These are phyloP conservation scores for Paratrypanosoma confusum DNA, from an alignment of 208 protist genomes.

Conservation along the genomic window DNA sequence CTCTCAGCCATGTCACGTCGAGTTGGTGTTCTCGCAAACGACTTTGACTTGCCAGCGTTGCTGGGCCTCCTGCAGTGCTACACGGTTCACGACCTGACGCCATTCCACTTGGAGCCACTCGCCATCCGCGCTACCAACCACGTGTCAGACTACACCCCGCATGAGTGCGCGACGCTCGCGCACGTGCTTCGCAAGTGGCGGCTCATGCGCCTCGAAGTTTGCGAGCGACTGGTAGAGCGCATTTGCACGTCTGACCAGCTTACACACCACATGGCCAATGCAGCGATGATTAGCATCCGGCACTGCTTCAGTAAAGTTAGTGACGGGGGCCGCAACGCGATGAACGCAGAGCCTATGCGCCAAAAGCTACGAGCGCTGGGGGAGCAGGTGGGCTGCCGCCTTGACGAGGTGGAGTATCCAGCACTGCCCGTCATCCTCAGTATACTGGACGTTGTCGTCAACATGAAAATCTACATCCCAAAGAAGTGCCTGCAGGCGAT, in stretches of 20 bases:
- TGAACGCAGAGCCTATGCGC: conserved; percentile 74
- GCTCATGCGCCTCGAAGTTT: conserved; percentile 73
- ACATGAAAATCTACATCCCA: conserved; percentile 81
- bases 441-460: conserved; percentile 71
- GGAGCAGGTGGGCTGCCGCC: conserved; percentile 62
- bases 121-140: conserved; percentile 79
- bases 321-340: conserved; percentile 62
- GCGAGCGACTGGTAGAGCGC: conserved; percentile 70
- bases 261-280: conserved; percentile 71
- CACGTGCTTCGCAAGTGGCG: conserved; percentile 73
- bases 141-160: conserved; percentile 68
- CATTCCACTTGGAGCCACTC: conserved; percentile 52
- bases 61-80: conserved; percentile 85
- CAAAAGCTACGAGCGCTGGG: conserved; percentile 81
- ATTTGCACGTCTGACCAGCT: conserved; percentile 70
- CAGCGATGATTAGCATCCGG: conserved; percentile 55
- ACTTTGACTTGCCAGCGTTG: conserved; percentile 78
- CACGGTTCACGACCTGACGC: conserved; percentile 75
- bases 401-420: conserved; percentile 73
- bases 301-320: conserved; percentile 65
- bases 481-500: conserved; percentile 62
- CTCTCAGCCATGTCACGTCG: conserved; percentile 61
- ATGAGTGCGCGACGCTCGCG: conserved; percentile 73
- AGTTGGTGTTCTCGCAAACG: conserved; percentile 70
- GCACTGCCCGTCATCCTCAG: conserved; percentile 43